These are phyloP conservation scores for Panus rudis DNA, from an alignment of 768 basidiomycete species.

Conservation along the genomic window DNA sequence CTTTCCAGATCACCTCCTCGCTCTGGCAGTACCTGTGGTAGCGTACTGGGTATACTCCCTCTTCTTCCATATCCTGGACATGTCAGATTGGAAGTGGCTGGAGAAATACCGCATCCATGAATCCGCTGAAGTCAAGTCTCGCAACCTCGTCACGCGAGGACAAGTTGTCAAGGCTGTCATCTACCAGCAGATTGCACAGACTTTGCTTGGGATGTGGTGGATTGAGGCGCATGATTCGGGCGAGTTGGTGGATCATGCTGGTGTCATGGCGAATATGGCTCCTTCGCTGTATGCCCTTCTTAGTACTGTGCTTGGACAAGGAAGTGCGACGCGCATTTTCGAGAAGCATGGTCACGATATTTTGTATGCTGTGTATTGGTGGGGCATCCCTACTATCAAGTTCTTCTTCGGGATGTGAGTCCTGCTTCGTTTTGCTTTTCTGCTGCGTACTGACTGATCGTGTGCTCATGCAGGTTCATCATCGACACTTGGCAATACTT, in stretches of 20 bases:
- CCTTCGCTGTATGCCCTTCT: slow-evolving; percentile 33
- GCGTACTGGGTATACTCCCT: slow-evolving; percentile 82
- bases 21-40: slow-evolving; percentile 67
- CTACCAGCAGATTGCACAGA: slow-evolving; percentile 84
- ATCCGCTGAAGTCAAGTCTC: slow-evolving; percentile 63
- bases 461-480: slow-evolving; percentile 62
- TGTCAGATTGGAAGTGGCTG: slow-evolving; percentile 67
- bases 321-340: slow-evolving; percentile 31
- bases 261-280: slow-evolving; percentile 33
- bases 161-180: slow-evolving; percentile 79
- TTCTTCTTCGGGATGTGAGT: slow-evolving; percentile 79
- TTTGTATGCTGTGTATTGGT: slow-evolving; percentile 82
- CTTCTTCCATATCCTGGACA: slow-evolving; percentile 78
- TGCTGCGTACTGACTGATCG: neutral
- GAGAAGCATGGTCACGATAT: slow-evolving; percentile 30
- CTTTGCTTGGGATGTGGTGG: slow-evolving; percentile 63
- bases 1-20: slow-evolving; percentile 64
- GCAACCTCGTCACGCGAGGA: slow-evolving; percentile 65
- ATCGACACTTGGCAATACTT: slow-evolving; percentile 99
- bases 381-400: slow-evolving; percentile 74
- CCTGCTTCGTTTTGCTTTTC: neutral
- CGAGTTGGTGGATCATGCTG: slow-evolving; percentile 28
- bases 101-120: slow-evolving; percentile 87
- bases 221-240: slow-evolving; percentile 35
- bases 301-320: slow-evolving; percentile 34